Percentiles rank a stretch among this genome's conserved stretches.
Conservation (phyloP, 371 early-diverging fungal species). For the Funneliformis caledonium region DNA sequence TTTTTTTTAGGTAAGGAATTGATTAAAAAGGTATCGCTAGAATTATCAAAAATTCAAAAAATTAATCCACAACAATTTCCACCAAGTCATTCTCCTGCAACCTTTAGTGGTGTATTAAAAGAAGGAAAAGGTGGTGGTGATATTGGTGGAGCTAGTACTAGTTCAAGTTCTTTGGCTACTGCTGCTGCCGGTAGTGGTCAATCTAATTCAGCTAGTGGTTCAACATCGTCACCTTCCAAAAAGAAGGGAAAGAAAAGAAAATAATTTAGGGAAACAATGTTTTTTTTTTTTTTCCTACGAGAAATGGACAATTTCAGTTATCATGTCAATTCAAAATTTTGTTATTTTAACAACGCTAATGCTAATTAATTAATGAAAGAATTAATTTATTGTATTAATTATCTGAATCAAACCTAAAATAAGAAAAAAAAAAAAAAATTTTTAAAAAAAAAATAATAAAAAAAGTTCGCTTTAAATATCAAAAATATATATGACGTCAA, state of each 20-base stretch:
- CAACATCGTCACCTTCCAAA: not conserved
- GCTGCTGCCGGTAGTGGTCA: constrained; percentile 2
- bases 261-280: not conserved
- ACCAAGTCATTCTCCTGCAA: constrained; percentile 36
- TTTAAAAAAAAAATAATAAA: too few relatives aligned
- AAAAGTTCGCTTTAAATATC: too few relatives aligned
- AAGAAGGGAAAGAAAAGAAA: constrained; percentile 40
- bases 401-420: too few relatives aligned
- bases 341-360: too few relatives aligned
- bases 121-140: constrained; percentile 4
- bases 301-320: not conserved
- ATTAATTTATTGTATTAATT: too few relatives aligned
- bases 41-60: constrained; percentile 33
- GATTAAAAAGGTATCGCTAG: constrained; percentile 21
- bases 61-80: constrained; percentile 37
- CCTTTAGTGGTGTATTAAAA: constrained; percentile 12
- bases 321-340: too few relatives aligned
- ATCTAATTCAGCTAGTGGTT: constrained; percentile 13
- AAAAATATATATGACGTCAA: not conserved
- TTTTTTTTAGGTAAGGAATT: constrained; percentile 39
- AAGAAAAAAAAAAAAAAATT: too few relatives aligned
- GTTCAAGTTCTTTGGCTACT: constrained; percentile 12
- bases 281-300: not conserved
- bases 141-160: constrained; percentile 3
- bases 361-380: too few relatives aligned